Base-by-base conservation (phyloP, 2,329 filamentous ascomycete species). In the Pseudocercospora cruenta region DNA sequence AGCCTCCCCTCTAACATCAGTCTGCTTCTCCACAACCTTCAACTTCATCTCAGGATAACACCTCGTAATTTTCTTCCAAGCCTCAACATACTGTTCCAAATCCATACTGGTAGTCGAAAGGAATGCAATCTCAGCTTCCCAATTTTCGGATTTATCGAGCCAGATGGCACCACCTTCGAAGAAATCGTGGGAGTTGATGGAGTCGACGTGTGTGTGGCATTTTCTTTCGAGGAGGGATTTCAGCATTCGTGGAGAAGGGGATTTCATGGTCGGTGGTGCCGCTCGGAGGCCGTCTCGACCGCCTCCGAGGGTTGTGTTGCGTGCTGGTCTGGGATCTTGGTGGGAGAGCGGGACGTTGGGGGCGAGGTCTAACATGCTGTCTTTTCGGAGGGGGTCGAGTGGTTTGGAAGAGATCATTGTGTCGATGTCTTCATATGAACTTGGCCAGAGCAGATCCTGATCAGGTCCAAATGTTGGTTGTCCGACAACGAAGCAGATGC, bases 251-350 rank as follows among this genome's bases (percentile, higher is more conserved):
- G 58, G 58, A 16, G 57, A 43, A 8, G 63, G 63, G 4, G 33
- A n/a, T 36, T 49, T 61, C 16, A 31, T 47, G n/a, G 59, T 51
- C 3, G 58, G 22, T 16, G 54, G 39, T 26, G 19, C 21, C 1
- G 57, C 57, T n/a, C 63, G 60, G 8, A 65, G 58, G 2, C 63
- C 63, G 43, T 65, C 63, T 26, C 63, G 58, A 16, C 63, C 63
- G 28, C 28, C 43, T 22, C 43, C 59, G 9, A 65, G 22, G 1
- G 63, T 43, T 51, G 63, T 55, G 8, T 19, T 54, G 16, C 43
- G 39, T 26, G 59, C 10, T 10, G 22, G 12, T 19, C 45, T 60
- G 19, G 57, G 31, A 2, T 47, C 31, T 26, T 43, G 33, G 36
- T 59, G 31, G 19, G 21, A 4, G 10, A 55, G 22, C 1, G 57